phyloP scores from a whole-genome alignment of 2,329 filamentous ascomycete species.

The Geosmithia morbida region DNA sequence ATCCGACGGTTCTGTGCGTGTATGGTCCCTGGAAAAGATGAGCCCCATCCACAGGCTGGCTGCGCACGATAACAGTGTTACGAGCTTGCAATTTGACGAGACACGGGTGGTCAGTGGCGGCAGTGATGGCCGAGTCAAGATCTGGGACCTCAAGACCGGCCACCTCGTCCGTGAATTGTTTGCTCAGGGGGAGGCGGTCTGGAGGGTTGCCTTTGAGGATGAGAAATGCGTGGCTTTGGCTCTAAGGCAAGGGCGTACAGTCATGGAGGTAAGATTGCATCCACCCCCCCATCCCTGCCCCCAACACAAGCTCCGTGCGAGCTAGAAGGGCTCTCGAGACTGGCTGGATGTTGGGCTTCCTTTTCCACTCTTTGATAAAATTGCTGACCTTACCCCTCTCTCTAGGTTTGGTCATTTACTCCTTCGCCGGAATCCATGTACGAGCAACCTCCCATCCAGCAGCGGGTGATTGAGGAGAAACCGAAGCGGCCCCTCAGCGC shows the following conservation, averaged over 20 bases:
- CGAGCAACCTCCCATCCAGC: slow-evolving; percentile 36
- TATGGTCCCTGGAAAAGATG: slow-evolving; percentile 89
- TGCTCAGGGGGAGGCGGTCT: slow-evolving; percentile 84
- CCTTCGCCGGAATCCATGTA: slow-evolving; percentile 58
- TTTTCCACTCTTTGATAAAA: background rate
- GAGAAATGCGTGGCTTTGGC: slow-evolving; percentile 97
- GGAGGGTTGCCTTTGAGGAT: slow-evolving; percentile 95
- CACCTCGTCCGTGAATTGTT: slow-evolving; percentile 84
- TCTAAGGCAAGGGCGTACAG: slow-evolving; percentile 66
- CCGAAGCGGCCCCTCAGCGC: slow-evolving; percentile 36
- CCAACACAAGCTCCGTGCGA: background rate
- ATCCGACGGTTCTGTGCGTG: slow-evolving; percentile 87
- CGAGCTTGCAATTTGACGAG: slow-evolving; percentile 93
- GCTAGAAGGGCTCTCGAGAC: background rate
- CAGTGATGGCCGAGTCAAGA: slow-evolving; percentile 93
- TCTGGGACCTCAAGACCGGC: slow-evolving; percentile 92
- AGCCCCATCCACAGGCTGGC: slow-evolving; percentile 86
- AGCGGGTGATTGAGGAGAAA: slow-evolving; percentile 28
- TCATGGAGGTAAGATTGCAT: slow-evolving; percentile 73
- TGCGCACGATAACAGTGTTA: slow-evolving; percentile 96
- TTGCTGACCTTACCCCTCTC: slow-evolving; percentile 3
- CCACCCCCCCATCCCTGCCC: too few species aligned
- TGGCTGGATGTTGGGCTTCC: background rate
- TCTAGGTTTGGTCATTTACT: slow-evolving; percentile 85
- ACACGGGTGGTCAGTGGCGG: slow-evolving; percentile 90